Percentiles rank a stretch among this genome's conserved stretches.
These are phyloP conservation scores for Ustilago xerochloae DNA, from an alignment of 1,284 basidiomycete species.

Conservation along the genomic window DNA sequence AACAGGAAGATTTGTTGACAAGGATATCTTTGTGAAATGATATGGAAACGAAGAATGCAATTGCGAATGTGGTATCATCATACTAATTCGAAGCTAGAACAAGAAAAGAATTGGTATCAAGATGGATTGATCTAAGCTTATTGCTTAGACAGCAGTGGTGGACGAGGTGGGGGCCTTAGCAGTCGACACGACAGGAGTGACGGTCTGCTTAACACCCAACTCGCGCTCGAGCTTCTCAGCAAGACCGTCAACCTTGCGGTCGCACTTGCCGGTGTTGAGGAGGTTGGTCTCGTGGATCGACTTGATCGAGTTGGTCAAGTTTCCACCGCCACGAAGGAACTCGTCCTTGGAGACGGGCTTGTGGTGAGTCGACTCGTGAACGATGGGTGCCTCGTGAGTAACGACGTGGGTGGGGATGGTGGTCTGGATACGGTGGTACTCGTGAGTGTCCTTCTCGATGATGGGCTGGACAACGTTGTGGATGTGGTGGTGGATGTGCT, in stretches of 20 bases:
- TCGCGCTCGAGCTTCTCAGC: slow-evolving; percentile 56
- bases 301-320: slow-evolving; percentile 44
- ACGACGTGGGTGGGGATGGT: slow-evolving; percentile 60
- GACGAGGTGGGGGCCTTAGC: slow-evolving; percentile 1
- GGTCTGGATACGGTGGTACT: slow-evolving; percentile 67
- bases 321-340: slow-evolving; percentile 61
- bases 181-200: background rate
- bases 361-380: slow-evolving; percentile 64
- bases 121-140: background rate
- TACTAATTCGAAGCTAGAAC: background rate
- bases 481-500: slow-evolving; percentile 66
- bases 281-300: slow-evolving; percentile 55
- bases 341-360: slow-evolving; percentile 63
- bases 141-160: slow-evolving; percentile 24
- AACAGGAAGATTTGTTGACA: background rate
- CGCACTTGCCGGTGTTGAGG: slow-evolving; percentile 60
- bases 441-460: slow-evolving; percentile 67
- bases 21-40: slow-evolving; percentile 14
- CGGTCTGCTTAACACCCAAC: slow-evolving; percentile 32
- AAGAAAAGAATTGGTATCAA: background rate
- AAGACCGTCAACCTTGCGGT: slow-evolving; percentile 60
- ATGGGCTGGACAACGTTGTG: slow-evolving; percentile 69
- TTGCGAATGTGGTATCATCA: slow-evolving; percentile 24
- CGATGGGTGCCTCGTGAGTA: slow-evolving; percentile 67
- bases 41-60: background rate